Conservation (phyloP, 2,329 filamentous ascomycete species). For the Colletotrichum sp. region DNA sequence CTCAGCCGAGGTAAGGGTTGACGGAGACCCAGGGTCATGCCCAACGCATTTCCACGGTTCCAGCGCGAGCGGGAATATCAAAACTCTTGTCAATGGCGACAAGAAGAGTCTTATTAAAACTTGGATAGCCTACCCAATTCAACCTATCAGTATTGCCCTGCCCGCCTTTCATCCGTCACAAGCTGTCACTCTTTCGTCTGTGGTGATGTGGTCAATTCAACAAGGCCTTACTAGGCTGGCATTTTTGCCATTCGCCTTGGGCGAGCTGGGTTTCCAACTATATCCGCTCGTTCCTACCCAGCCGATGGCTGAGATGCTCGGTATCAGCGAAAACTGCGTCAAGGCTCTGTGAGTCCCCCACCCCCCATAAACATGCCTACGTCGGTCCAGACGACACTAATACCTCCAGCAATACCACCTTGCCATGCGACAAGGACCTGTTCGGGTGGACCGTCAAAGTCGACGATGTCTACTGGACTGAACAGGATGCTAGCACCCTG, state of each 20-base stretch:
- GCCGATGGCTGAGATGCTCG: neutral
- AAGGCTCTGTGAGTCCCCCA: neutral
- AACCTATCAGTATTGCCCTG: neutral
- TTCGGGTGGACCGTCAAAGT: constrained; percentile 2
- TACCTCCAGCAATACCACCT: neutral
- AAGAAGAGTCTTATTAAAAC: neutral
- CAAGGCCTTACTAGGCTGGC: neutral
- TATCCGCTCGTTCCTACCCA: neutral
- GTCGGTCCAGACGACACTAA: neutral
- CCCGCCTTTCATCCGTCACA: neutral
- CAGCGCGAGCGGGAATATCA: neutral
- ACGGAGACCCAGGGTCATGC: neutral
- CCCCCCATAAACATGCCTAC: neutral
- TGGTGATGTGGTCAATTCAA: neutral
- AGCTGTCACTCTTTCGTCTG: neutral
- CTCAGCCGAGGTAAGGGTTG: neutral
- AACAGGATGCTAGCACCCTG: neutral
- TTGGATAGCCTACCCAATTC: neutral
- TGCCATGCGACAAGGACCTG: constrained; percentile 1
- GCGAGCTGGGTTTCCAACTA: neutral
- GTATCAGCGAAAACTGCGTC: neutral
- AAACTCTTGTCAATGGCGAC: neutral
- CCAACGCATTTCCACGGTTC: neutral
- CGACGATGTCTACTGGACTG: constrained; percentile 5
- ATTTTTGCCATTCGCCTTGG: neutral